Evolutionary conservation across 2,329 filamentous ascomycete species (phyloP), one percentile per base, ranked within the genome.

Genomic region (Corinectria fuckeliana): DNA sequence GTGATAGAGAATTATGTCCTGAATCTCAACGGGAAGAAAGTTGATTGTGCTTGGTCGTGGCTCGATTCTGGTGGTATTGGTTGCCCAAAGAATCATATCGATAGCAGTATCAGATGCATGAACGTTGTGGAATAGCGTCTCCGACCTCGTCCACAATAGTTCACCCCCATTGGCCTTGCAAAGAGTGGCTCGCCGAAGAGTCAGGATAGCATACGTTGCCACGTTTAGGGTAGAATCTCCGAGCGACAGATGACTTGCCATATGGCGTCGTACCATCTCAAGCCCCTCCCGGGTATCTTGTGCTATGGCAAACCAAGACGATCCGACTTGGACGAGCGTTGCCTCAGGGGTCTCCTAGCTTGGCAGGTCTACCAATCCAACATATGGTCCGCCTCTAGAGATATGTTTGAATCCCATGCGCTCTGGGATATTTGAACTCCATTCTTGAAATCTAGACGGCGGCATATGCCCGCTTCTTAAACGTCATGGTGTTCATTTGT

Each of bases 1-100:
- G 9, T 53, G 52, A 50, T 49, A 36, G 10, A 69, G 55, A 41
- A 69, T 48, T 23, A 16, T 60, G 23, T 63, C 47, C 18, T 68
- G 63, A 3, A 68, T 63, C 42, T 69, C 61, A 21, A 62, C 1
- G 1, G 66, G 66, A n/a, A 70, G 59, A 23, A 6, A 32, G 48
- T 58, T 47, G 14, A 69, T 48, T 34, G 20, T 10, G 28, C 26
- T 58, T 28, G 36, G 38, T 11, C 47, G n/a, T 34, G 49, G 47
- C 32, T 58, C 34, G 2, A 21, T 30, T 39, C 13, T 34, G 1
- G 44, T 47, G 5, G n/a, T 50, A 20, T 56, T 58, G 2, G 52
- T 32, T 47, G 62, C 58, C 62, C 55, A 67, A n/a, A 68, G 45
- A 57, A 69, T 4, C 32, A 69, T 61, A 7, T 64, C 9, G 30